Evolutionary conservation across 345 rosid species (phyloP), one percentile per base, ranked within the genome.

Genomic region (Trapa bicornis): DNA sequence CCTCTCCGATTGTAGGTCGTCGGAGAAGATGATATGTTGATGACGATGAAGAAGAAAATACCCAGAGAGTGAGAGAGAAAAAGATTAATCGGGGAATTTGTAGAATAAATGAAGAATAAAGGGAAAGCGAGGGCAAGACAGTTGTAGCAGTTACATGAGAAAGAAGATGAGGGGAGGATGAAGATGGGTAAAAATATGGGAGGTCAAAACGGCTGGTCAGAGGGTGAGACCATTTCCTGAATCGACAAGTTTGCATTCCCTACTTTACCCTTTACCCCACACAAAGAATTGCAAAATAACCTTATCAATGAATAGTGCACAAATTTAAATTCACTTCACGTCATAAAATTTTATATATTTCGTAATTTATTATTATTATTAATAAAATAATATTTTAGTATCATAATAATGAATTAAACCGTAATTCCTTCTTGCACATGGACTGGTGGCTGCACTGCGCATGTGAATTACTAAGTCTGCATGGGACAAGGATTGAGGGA

Each of bases 111-210:
- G 48, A 45, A 7, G 48, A 47, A 70, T 2, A 3, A 71, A 13
- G 64, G 68, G 3, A 11, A 15, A 10, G 45, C 29, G 29, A 22
- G 29, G 29, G 29, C 29, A 22, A 6, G 13, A 48, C 62, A 43
- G 73, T 48, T 50, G 60, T 58, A 47, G 62, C 58, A 53, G 68
- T 63, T 63, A 63, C 41, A 60, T 1, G 43, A 29, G 56, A 11
- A 11, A 36, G 32, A 65, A 16, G 70, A 38, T 37, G n/a, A 41
- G 42, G 50, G n/a, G 32, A 32, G 64, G 17, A 42, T 22, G 63
- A 16, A 52, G 47, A 48, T 12, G 33, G 47, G n/a, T n/a, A 2
- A 35, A 58, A 58, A 5, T 58, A 32, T 33, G 50, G 66, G n/a
- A 15, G 67, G 45, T 17, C 45, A 45, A 32, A 32, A 54, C 41